Evolutionary conservation across 1,284 basidiomycete species (phyloP), one percentile per base, ranked within the genome.

Genomic region (Garcileccinum viscosum): DNA sequence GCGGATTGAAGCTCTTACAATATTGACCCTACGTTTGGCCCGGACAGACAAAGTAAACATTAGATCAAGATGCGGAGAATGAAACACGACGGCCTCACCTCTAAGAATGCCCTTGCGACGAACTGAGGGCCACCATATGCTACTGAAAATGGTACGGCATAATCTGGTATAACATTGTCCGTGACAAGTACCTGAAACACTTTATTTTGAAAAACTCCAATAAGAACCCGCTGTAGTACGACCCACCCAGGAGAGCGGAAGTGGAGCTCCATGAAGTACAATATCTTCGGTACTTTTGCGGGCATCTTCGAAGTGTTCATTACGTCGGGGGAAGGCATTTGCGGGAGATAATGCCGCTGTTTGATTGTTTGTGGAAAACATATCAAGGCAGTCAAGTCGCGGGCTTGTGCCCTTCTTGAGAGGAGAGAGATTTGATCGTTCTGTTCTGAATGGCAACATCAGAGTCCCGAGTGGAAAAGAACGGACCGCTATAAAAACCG

Each of bases 91-190:
- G 33, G 35, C 3, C 56, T 64, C 30, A 74, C 79, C 61, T 80
- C 76, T 17, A 77, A 62, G 58, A 75, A 63, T 9, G 78, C 76
- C 15, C 76, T 70, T 37, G 75, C 79, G 47, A 77, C 58, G 53
- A 80, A 77, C 60, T 77, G 79, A 37, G 79, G 78, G 2, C 79
- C 78, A 40, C 68, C 76, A 62, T 69, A 67, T 9, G 69, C 72
- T 56, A 72, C 78, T 30, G 76, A 68, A 24, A 77, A 66, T 19
- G 79, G 76, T 5, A 77, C 68, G 15, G 78, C 79, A 67, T 76
- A 64, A 58, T 78, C 74, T 22, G 78, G 79, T 60, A 77, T 77
- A 27, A 79, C 27, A 24, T 77, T 80, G 40, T 80, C 79, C 15
- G 37, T 64, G 37, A 77, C 79, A 32, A 76, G 69, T 12, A 77